Percentiles rank a stretch among this genome's conserved stretches.
Conservation (phyloP, 495 filamentous ascomycete genomes). For the Aspergillus ellipticus region DNA sequence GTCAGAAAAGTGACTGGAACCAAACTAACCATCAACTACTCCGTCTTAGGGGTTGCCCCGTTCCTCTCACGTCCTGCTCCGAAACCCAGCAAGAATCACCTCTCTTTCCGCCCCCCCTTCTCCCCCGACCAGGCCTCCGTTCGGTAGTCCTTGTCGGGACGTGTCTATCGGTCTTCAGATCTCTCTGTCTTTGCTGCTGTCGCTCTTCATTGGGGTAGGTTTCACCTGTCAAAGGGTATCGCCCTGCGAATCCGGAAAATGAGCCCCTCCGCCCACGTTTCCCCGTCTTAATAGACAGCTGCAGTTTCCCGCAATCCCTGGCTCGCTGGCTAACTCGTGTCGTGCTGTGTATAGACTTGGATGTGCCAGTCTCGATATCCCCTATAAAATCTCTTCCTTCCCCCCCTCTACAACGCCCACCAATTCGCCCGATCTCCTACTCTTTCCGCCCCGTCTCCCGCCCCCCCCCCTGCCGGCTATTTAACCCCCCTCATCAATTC, state of each 20-base stretch:
- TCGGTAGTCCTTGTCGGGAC: slow-evolving; percentile 1
- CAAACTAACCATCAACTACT: slow-evolving; percentile 6
- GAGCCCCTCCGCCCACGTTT: slow-evolving; percentile 18
- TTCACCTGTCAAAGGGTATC: slow-evolving; percentile 6
- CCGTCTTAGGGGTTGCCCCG: slow-evolving; percentile 14
- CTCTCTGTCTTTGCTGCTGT: slow-evolving; percentile 2
- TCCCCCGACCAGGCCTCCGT: slow-evolving; percentile 1
- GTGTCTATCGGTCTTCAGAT: background rate
- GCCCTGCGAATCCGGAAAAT: slow-evolving; percentile 10
- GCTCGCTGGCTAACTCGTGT: slow-evolving; percentile 12
- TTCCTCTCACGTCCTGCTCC: slow-evolving; percentile 1
- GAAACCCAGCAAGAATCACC: background rate
- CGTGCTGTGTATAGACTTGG: slow-evolving; percentile 12
- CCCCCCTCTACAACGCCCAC: background rate
- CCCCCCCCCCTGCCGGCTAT: background rate
- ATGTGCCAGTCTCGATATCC: slow-evolving; percentile 7
- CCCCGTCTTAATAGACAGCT: slow-evolving; percentile 7
- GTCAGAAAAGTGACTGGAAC: background rate
- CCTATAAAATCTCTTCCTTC: slow-evolving; percentile 13
- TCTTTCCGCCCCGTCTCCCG: background rate
- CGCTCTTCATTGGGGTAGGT: slow-evolving; percentile 15
- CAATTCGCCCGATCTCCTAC: background rate
- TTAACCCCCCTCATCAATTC: background rate
- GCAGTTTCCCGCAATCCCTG: slow-evolving; percentile 13
- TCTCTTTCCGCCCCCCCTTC: slow-evolving; percentile 1